Evolutionary conservation across 257 asterid genomes (phyloP), one percentile per base, ranked within the genome.

Genomic region (Apocynum venetum): DNA sequence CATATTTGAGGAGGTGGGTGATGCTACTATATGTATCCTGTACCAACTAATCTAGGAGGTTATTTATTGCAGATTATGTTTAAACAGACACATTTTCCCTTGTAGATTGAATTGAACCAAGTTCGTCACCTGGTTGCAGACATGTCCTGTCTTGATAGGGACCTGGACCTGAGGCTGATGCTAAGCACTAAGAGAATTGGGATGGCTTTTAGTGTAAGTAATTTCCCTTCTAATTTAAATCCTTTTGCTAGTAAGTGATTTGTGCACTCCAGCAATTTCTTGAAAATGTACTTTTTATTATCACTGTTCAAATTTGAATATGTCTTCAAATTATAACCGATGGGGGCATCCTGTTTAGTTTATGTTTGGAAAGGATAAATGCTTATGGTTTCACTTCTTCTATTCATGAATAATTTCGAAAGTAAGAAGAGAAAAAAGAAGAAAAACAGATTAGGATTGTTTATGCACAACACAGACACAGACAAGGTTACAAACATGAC

Each of bases 81-180:
- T 65, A 77, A 63, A 48, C 46, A 25, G 56, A 57, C 46, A 35
- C 43, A 36, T 44, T 71, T 38, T 63, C 55, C 41, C 71, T 44
- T 76, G 61, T 44, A 89, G 93, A 76, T 82, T 57, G 87, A 78
- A 80, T 73, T 71, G 84, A 84, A 86, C 75, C 85, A 73, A 78
- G 87, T 84, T 71, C 86, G 88, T 67, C 81, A 87, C 79, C 67
- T 86, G 53, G 89, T 84, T 78, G 88, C 71, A 20, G 90, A 87
- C 80, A 67, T 89, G 78, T 83, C 89, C 63, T 87, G 87, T 74
- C 89, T 83, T 75, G 85, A 74, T 40, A 86, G 82, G 84, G 76
- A 77, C 66, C 83, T 82, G 15, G 91, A 87, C 71, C 47, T 86
- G 67, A 87, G 91, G 83, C 85, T 89, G 79, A 86, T 86, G 91